Evolutionary conservation across 441 rosid genomes (phyloP), one percentile per base, ranked within the genome.

Genomic region (Adansonia rubrostipa): DNA sequence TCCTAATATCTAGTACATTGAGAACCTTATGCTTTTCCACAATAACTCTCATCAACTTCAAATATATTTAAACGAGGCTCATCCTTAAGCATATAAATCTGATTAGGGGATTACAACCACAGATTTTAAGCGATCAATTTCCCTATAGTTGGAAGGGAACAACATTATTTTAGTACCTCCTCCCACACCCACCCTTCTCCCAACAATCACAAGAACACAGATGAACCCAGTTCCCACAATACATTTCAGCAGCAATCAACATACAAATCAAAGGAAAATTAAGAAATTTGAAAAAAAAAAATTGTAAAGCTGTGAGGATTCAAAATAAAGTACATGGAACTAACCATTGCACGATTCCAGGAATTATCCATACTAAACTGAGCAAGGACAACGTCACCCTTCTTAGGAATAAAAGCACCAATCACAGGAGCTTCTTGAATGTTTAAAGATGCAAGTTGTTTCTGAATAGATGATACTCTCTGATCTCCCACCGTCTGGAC

Each of bases 281-380:
- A 40, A 48, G 22, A 65, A 28, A 9, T 19, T 19, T 19, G 62
- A 40, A 15, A 61, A 4, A 57, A 57, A 57, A 45, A 71, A 58
- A 22, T 45, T 7, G 60, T 73, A 42, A 42, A 11, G 2, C 64
- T 13, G 5, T 1, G 44, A 11, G 22, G 56, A 28, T n/a, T 6
- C 7, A 36, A 68, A 22, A 51, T 20, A 44, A 28, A 53, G 36
- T 4, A 68, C 15, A 5, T 24, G 17, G 47, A 6, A 63, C 89
- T 85, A 85, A 96, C 99, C 98, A 96, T 86, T 75, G 98, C 98
- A 73, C 99, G 87, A 83, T 96, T 96, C 98, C 99, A 96, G 62
- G 99, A 91, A 76, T 94, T 87, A 86, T 94, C 99, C 2, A 91
- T 88, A 72, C 96, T 93, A 80, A 89, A 93, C 81, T 94, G 98